Evolutionary conservation across 495 filamentous ascomycete genomes (phyloP), one percentile per base, ranked within the genome.

Genomic region (Daldinia caldariorum): DNA sequence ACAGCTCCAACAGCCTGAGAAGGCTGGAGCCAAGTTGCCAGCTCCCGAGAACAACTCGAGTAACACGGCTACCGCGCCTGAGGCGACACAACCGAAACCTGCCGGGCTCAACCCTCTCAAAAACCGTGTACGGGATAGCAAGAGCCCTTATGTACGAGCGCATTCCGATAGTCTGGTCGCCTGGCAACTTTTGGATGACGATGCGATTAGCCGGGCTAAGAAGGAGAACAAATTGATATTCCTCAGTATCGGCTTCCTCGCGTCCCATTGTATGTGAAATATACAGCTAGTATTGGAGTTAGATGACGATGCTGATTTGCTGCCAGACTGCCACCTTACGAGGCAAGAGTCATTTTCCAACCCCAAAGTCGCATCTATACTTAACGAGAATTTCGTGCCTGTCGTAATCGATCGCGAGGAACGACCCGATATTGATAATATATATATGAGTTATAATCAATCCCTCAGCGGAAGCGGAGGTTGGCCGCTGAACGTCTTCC

Each of bases 381-480:
- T 99, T 45, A 99, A 98, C 79, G 83, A 89, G 61, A 85, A 89
- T 51, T 98, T 98, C 78, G 89, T 99, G 22, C 95, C 95, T 7
- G 90, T 99, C 79, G 91, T 97, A 70, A 86, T 98, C 70, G 95
- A 99, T 77, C 89, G 94, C 32, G 95, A 99, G 78, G 94, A 97
- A 78, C 90, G 94, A 37, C 95, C 96, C 1, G 94, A 98, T 77
- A 88, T 98, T 71, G 95, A 99, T 76, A 90, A 93, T 58, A 94
- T 98, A 63, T 99, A 98, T 77, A 97, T 97, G 91, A 97, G 97
- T 80, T 99, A 96, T 81, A 92, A 96, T 34, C 92, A 97, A 81
- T 94, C 94, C 5, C 94, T 94, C 14, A 97, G 90, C 38, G 93
- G 93, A 18, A 93, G 90, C 1, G 96, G 94, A 3, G 95, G 95